Conservation (phyloP, 768 basidiomycete species). For the Leccinum obscurum region DNA sequence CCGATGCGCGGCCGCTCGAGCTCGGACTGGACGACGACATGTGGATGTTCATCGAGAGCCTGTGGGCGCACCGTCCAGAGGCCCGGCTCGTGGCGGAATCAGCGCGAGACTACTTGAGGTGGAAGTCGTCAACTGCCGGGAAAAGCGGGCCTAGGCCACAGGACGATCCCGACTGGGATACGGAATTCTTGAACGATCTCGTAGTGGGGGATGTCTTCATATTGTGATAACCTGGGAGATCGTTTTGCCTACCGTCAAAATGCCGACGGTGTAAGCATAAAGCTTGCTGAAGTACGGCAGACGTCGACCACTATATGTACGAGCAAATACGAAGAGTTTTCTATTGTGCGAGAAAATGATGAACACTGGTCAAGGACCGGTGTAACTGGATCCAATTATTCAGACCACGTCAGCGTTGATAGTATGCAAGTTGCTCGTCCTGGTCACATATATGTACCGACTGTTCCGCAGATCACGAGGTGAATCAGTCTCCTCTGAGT, state of each 20-base stretch:
- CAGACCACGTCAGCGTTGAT: too few relatives aligned
- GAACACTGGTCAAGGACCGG: too few relatives aligned
- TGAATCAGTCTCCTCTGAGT: too few relatives aligned
- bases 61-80: constrained; percentile 31
- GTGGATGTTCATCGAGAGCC: constrained; percentile 31
- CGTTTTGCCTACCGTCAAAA: neutral
- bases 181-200: constrained; percentile 21
- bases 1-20: neutral
- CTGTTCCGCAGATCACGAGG: too few relatives aligned
- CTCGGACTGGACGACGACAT: constrained; percentile 32
- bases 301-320: too few relatives aligned
- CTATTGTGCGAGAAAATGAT: too few relatives aligned
- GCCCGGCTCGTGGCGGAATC: constrained; percentile 28
- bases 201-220: constrained; percentile 12
- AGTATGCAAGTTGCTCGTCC: too few relatives aligned
- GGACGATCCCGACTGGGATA: constrained; percentile 28
- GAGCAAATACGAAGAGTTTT: too few relatives aligned
- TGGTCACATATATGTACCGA: too few relatives aligned
- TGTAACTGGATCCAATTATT: too few relatives aligned
- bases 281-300: neutral
- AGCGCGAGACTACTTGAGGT: constrained; percentile 21
- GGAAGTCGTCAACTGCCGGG: constrained; percentile 13
- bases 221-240: constrained; percentile 5
- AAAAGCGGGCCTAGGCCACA: neutral
- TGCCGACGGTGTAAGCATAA: neutral